These are phyloP conservation scores for Hemileccinum impolitum DNA, from an alignment of 768 basidiomycete species.

Conservation along the genomic window DNA sequence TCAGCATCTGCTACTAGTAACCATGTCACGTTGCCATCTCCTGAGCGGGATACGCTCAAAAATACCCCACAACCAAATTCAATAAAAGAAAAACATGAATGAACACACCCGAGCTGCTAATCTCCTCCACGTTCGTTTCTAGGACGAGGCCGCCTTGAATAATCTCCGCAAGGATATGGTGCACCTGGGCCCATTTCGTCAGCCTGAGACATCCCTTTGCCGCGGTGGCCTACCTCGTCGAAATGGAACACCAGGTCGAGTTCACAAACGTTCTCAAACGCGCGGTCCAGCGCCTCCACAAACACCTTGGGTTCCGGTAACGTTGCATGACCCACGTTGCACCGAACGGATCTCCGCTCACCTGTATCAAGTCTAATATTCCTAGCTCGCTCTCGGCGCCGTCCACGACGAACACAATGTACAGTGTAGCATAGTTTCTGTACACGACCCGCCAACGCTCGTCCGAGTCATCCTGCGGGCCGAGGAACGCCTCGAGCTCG, in stretches of 20 bases:
- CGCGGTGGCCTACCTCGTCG: slow-evolving; percentile 68
- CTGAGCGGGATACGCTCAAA: not conserved
- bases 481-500: slow-evolving; percentile 74
- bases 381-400: slow-evolving; percentile 96
- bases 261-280: slow-evolving; percentile 98
- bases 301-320: slow-evolving; percentile 57
- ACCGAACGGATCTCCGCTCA: slow-evolving; percentile 33
- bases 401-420: slow-evolving; percentile 97
- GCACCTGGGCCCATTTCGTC: slow-evolving; percentile 48
- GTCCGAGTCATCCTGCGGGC: slow-evolving; percentile 44
- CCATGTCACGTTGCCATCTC: not conserved
- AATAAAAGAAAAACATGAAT: not conserved
- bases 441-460: slow-evolving; percentile 88
- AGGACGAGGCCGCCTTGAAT: slow-evolving; percentile 96
- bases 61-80: slow-evolving; percentile 2
- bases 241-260: slow-evolving; percentile 98
- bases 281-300: slow-evolving; percentile 92
- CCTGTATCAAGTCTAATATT: slow-evolving; percentile 94
- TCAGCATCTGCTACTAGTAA: too few relatives aligned
- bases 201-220: not conserved
- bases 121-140: slow-evolving; percentile 91
- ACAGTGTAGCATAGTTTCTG: slow-evolving; percentile 91
- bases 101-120: slow-evolving; percentile 59
- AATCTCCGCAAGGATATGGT: slow-evolving; percentile 93
- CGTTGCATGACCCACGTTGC: not conserved